Percentiles rank a stretch among this genome's conserved stretches.
Evolutionary conservation across 1,284 basidiomycete species (phyloP).

Genomic region (Rhodotorula sp.): DNA sequence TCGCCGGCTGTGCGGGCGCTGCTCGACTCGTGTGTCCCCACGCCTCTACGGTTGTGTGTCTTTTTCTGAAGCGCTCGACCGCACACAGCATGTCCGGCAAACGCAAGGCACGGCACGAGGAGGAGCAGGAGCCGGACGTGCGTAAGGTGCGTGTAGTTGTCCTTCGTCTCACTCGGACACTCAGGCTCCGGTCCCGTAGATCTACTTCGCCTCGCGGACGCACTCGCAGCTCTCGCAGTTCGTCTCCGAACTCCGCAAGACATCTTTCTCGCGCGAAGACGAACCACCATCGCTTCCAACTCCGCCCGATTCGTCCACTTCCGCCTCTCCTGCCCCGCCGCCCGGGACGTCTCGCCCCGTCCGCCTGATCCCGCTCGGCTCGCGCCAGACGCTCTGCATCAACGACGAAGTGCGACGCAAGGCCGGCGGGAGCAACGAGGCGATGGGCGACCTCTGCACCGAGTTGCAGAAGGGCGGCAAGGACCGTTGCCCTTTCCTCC

Average conservation of each 20-base stretch:
- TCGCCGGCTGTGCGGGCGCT: conserved; percentile 76
- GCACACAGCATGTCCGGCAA: conserved; percentile 2
- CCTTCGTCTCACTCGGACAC: not conserved
- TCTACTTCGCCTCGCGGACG: conserved; percentile 92
- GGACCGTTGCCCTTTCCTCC: conserved; percentile 75
- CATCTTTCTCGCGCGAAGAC: conserved; percentile 54
- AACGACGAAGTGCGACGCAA: conserved; percentile 72
- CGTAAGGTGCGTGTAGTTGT: conserved; percentile 48
- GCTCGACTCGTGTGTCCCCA: conserved; percentile 68
- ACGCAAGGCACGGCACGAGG: not conserved
- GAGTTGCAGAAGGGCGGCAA: conserved; percentile 77
- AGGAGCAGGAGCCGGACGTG: conserved; percentile 50
- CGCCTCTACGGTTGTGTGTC: not conserved
- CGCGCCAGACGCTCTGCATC: conserved; percentile 91
- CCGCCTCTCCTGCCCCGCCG: not conserved
- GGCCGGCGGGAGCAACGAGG: conserved; percentile 57
- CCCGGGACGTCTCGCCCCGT: conserved; percentile 28
- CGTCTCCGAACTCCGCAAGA: conserved; percentile 77
- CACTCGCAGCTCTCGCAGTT: conserved; percentile 94
- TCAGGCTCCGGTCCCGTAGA: conserved; percentile 49
- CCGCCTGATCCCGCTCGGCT: conserved; percentile 77
- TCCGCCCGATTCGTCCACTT: conserved; percentile 43
- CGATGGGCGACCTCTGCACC: conserved; percentile 88
- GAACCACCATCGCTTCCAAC: conserved; percentile 40
- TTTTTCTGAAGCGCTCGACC: no score